phyloP scores from a whole-genome alignment of 768 basidiomycete species.

The Xanthoconium purpureum region DNA sequence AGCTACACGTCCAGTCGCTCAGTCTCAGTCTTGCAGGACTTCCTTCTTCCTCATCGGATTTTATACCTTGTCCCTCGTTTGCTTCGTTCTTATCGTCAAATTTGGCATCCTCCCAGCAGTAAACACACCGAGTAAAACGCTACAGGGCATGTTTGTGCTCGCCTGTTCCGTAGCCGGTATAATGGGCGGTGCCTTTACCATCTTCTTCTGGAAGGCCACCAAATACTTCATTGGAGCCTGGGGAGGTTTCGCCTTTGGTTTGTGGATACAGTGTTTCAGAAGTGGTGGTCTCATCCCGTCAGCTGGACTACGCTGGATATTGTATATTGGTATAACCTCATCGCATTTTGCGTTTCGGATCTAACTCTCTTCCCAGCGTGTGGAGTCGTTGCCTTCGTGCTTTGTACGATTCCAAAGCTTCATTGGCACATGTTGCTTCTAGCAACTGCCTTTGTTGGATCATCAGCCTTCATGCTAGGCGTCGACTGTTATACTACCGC shows the following conservation, averaged over 20 bases:
- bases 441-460: constrained; percentile 87
- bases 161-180: constrained; percentile 76
- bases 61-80: constrained; percentile 83
- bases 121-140: constrained; percentile 71
- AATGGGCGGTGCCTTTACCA: constrained; percentile 78
- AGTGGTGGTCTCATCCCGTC: constrained; percentile 76
- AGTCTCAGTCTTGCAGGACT: constrained; percentile 52
- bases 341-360: constrained; percentile 18
- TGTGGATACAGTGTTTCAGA: constrained; percentile 85
- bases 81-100: constrained; percentile 82
- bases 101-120: constrained; percentile 85
- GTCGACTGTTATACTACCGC: constrained; percentile 92
- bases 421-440: constrained; percentile 86
- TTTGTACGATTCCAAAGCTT: constrained; percentile 81
- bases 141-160: constrained; percentile 89
- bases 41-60: constrained; percentile 93
- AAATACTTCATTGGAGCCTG: constrained; percentile 68
- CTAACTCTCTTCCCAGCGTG: constrained; percentile 44
- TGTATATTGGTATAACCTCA: constrained; percentile 66
- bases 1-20: neutral
- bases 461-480: constrained; percentile 87
- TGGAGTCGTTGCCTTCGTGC: constrained; percentile 73
- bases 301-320: constrained; percentile 83
- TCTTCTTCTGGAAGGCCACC: constrained; percentile 91
- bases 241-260: constrained; percentile 76